Base-by-base conservation (phyloP, 202 grass and related monocot species). In the Musa balbisiana region DNA sequence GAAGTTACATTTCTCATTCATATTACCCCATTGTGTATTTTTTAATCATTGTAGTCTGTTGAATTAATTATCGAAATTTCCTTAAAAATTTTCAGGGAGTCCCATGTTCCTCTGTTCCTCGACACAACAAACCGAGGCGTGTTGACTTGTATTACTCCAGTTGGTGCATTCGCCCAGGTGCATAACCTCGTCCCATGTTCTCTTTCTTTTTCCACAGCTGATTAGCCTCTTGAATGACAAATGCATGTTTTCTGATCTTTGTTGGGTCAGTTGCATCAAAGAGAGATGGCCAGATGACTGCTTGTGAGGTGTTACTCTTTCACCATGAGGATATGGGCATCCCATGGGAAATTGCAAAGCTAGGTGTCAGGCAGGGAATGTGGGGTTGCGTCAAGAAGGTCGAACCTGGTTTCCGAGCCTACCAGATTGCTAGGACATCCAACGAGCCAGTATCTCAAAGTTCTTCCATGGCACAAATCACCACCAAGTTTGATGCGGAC, bases 111-210 rank as follows among this genome's bases (percentile, higher is more conserved):
- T 76, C 87, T 78, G 80, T 99, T 54, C 91, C 89, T 73, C 86
- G 95, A 68, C 24, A 53, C 13, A 88, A 60, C 80, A 99, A 95
- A 77, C 91, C 89, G 23, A 90, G 89, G n/a, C 89, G 95, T 49
- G 95, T 99, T n/a, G 95, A 99, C 72, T 69, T 90, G 33, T 99
- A 95, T 82, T 99, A 99, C 83, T 99, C 95, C 19, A 99, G 95
- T 54, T 99, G 91, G 91, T 99, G 91, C 73, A 95, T 99, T 80
- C 95, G 85, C 78, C 83, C 95, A 87, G 91, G 95, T 99, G 75
- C 58, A 16, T 49, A 52, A n/a, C n/a, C 49, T 27, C 54, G 55
- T 10, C 13, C 13, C 49, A 17, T 33, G 13, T 11, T 13, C 22
- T 33, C 16, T 33, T 74, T 62, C 11, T 1, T 63, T 23, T 5